Evolutionary conservation across 1,284 basidiomycete genomes (phyloP).

Genomic region (Gomphus bonarii): DNA sequence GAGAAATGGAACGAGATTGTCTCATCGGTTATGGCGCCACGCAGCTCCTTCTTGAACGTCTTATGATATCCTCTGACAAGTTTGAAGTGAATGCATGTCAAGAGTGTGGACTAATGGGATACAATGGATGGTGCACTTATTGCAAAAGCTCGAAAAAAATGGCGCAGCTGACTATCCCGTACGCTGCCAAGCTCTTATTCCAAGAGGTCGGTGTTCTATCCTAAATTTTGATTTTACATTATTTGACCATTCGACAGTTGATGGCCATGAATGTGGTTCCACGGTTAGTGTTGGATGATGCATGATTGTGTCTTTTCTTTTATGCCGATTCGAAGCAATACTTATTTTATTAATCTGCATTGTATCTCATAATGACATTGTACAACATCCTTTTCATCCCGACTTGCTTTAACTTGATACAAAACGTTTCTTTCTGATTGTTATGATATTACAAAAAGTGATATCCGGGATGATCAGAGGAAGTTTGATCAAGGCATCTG

Average conservation of each 20-base stretch:
- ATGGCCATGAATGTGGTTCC: constrained; percentile 95
- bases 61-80: constrained; percentile 97
- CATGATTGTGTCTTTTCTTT: constrained; percentile 23
- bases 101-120: constrained; percentile 91
- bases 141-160: constrained; percentile 97
- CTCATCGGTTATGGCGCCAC: constrained; percentile 94
- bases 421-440: too few species aligned
- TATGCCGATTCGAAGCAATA: background rate
- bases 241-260: constrained; percentile 35
- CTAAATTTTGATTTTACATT: background rate
- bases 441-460: too few species aligned
- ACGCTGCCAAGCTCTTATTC: constrained; percentile 94
- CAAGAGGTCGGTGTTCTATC: constrained; percentile 65
- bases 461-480: too few species aligned
- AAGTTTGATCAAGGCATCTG: too few species aligned
- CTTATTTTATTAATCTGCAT: background rate
- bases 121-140: constrained; percentile 92
- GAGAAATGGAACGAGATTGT: constrained; percentile 99
- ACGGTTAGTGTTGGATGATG: constrained; percentile 75
- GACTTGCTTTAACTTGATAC: too few species aligned
- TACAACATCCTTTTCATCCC: background rate
- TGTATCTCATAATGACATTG: background rate
- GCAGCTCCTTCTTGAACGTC: constrained; percentile 87
- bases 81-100: constrained; percentile 97
- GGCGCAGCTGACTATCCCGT: constrained; percentile 95